Conservation (phyloP, 345 rosid species). For the Dipteronia dyeriana region DNA sequence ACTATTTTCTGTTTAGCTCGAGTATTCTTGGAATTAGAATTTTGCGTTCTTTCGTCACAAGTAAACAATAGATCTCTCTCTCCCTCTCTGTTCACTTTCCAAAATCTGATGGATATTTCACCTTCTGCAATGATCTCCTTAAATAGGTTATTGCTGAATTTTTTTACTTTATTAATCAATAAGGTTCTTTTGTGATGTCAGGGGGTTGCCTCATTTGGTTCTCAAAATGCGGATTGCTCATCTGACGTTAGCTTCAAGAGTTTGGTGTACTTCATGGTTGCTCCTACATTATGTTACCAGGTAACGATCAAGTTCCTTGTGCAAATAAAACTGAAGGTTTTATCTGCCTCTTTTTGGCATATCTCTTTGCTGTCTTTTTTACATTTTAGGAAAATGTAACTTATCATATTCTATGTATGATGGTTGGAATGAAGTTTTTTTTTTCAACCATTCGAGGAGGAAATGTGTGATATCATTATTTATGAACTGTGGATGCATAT, state of each 20-base stretch:
- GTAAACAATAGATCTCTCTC: not conserved
- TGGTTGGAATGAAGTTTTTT: not conserved
- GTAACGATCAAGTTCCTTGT: constrained; percentile 35
- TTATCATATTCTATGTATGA: not conserved
- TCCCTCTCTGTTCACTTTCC: not conserved
- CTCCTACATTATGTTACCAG: constrained; percentile 99
- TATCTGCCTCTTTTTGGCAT: not conserved
- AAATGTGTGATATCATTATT: constrained; percentile 6
- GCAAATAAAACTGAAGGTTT: constrained; percentile 1
- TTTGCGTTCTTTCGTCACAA: not conserved
- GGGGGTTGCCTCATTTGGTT: constrained; percentile 38
- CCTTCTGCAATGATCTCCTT: not conserved
- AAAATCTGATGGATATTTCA: constrained; percentile 3
- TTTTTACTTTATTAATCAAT: constrained; percentile 12
- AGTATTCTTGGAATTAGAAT: not conserved
- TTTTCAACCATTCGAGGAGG: not conserved
- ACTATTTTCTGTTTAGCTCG: not conserved
- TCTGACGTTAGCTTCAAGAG: constrained; percentile 63
- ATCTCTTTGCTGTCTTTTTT: not conserved
- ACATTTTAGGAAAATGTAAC: not conserved
- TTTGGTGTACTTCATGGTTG: constrained; percentile 92
- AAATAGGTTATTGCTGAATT: not conserved
- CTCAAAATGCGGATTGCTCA: constrained; percentile 39
- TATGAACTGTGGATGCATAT: constrained; percentile 3
- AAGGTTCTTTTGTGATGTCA: constrained; percentile 33